phyloP scores from a whole-genome alignment of 225 moss, liverwort and hornwort genomes.

The Pseudoscleropodium purum region DNA sequence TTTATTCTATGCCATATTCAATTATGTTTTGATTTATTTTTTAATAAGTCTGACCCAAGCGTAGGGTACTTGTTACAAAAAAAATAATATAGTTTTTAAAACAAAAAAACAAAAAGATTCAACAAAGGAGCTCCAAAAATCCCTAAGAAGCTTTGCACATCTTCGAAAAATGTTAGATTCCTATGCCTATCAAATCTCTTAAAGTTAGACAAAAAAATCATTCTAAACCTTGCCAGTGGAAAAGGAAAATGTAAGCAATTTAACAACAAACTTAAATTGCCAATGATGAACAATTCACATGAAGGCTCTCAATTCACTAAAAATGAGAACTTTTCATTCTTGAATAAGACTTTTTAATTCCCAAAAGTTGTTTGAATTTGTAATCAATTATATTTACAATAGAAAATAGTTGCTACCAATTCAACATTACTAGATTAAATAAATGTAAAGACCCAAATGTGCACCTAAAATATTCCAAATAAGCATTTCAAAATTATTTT shows the following conservation, averaged over 20 bases:
- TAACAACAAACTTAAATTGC: rapidly evolving
- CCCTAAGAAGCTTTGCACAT: rapidly evolving
- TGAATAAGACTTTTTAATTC: not conserved
- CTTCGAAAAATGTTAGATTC: not conserved
- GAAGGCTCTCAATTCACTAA: not conserved
- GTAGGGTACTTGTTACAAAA: rapidly evolving
- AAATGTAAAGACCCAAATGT: not conserved
- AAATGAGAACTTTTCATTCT: not conserved
- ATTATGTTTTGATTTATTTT: too few species aligned
- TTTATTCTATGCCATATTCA: too few species aligned
- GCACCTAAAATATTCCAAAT: not conserved
- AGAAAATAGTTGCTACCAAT: not conserved
- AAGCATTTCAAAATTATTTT: not conserved
- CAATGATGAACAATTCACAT: not conserved
- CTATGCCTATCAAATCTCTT: not conserved
- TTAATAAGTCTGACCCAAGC: too few species aligned
- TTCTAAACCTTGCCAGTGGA: not conserved
- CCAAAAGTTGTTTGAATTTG: not conserved
- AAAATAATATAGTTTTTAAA: not conserved
- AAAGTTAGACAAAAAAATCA: too few species aligned
- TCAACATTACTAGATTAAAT: not conserved
- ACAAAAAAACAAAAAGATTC: not conserved
- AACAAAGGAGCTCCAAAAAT: not conserved
- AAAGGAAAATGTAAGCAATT: not conserved
- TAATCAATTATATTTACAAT: not conserved